Base-by-base conservation (phyloP, 208 protist genomes). In the Wallacemonas sp. region DNA sequence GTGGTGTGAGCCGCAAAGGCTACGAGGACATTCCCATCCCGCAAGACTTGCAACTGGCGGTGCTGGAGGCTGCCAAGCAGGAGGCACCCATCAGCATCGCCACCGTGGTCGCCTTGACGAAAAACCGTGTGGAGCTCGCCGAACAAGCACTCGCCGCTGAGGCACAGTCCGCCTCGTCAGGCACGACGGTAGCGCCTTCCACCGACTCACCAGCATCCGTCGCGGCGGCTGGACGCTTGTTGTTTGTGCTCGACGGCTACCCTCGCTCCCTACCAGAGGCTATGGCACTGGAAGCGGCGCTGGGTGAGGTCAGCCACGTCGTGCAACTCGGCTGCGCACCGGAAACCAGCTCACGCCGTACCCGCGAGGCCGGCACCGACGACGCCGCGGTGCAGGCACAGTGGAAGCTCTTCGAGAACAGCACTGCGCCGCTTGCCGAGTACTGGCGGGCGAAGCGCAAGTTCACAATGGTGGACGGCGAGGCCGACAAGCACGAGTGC, bases 221-320 rank as follows among this genome's bases (percentile, higher is more conserved):
- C 27, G 0, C 46, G 4, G 27, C 24, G 10, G 46, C 24, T 0
- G 46, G 27, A 34, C 19, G 46, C 4, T 29, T 71, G 32, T 27
- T 68, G 32, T 55, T 78, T 32, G 30, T 83, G 13, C 50, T 83
- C 1, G 78, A 83, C 26, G 78, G 73, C 37, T 83, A 75, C 44
- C 78, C 78, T n/a, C 67, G 64, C 12, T 78, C 63, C 29, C 66
- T 83, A 21, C 64, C 74, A 41, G 69, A 83, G 62, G 67, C 69
- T 5, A 37, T 80, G 21, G 68, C 63, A n/a, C 65, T 83, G 15
- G 78, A 83, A 62, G 39, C 17, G 26, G 54, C 63, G n/a, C 33
- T 69, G 15, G 73, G 69, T 26, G 57, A 65, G 24, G 34, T 74
- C 24, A 42, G 44, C 32, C 33, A 61, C n/a, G 61, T 57, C 13